Evolutionary conservation across 2,329 filamentous ascomycete species (phyloP).

Genomic region (Cladophialophora chaetospira): DNA sequence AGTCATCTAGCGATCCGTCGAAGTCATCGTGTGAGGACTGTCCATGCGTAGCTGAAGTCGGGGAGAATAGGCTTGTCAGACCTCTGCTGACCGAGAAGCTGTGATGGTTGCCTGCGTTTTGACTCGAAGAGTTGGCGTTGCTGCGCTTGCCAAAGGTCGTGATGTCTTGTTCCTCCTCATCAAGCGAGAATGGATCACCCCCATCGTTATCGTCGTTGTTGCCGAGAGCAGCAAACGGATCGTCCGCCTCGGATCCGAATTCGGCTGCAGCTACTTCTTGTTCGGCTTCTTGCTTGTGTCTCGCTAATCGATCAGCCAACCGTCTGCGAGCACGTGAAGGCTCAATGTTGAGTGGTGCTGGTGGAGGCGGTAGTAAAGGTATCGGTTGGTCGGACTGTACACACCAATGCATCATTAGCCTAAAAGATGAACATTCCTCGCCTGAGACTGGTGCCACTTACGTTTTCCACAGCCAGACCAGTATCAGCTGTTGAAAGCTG

Average conservation of each 20-base stretch:
- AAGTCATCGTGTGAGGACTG: slow-evolving; percentile 26
- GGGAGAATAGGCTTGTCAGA: slow-evolving; percentile 32
- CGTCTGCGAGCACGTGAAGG: slow-evolving; percentile 85
- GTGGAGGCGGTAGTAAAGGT: slow-evolving; percentile 56
- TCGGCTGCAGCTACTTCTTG: slow-evolving; percentile 33
- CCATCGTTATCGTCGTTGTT: slow-evolving; percentile 42
- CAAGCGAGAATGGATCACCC: slow-evolving; percentile 34
- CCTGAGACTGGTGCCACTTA: slow-evolving; percentile 55
- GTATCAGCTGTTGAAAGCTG: slow-evolving; percentile 30
- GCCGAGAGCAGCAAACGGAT: slow-evolving; percentile 39
- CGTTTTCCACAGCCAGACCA: slow-evolving; percentile 59
- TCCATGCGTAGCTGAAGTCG: slow-evolving; percentile 6
- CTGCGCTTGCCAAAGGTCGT: slow-evolving; percentile 33
- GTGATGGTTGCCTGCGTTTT: slow-evolving; percentile 33
- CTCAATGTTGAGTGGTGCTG: slow-evolving; percentile 78
- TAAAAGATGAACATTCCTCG: slow-evolving; percentile 52
- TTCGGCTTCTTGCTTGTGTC: slow-evolving; percentile 60
- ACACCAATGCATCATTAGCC: slow-evolving; percentile 30
- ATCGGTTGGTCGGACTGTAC: slow-evolving; percentile 44
- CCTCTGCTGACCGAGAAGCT: slow-evolving; percentile 37
- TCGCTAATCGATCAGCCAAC: slow-evolving; percentile 81
- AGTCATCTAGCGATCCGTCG: slow-evolving; percentile 33
- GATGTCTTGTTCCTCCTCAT: slow-evolving; percentile 35
- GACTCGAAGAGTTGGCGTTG: slow-evolving; percentile 20
- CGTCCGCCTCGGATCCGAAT: slow-evolving; percentile 34